Percentiles rank a stretch among this genome's conserved stretches.
phyloP scores from a whole-genome alignment of 441 rosid genomes.

The Arabidopsis hybrid region DNA sequence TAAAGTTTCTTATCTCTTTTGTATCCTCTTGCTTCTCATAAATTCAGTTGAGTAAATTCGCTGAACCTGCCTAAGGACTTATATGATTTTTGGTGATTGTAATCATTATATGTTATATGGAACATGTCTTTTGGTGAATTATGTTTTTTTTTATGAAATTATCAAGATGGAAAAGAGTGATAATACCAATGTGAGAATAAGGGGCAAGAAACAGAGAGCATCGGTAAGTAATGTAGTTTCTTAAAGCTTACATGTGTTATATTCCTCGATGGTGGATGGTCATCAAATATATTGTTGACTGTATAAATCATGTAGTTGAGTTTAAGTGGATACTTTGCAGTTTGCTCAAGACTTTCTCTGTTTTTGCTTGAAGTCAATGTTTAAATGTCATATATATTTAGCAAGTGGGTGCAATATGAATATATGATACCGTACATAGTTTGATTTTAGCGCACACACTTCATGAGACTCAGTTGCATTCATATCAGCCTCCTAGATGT shows the following conservation, averaged over 20 bases:
- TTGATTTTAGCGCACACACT: not conserved
- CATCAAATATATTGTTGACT: slow-evolving; percentile 5
- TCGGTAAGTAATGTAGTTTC: slow-evolving; percentile 48
- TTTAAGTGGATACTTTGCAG: not conserved
- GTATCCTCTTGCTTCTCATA: too few relatives aligned
- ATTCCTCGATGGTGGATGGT: slow-evolving; percentile 4
- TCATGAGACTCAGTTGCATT: not conserved
- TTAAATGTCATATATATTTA: slow-evolving; percentile 1
- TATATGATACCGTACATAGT: slow-evolving; percentile 1
- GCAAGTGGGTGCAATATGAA: not conserved
- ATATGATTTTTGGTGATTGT: too few relatives aligned
- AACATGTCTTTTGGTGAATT: too few relatives aligned
- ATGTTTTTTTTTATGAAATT: slow-evolving; percentile 52
- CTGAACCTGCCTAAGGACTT: too few relatives aligned
- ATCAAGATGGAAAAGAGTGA: slow-evolving; percentile 77
- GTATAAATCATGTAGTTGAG: slow-evolving; percentile 13
- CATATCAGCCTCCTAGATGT: slow-evolving; percentile 7
- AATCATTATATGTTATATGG: too few relatives aligned
- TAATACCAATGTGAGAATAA: slow-evolving; percentile 47
- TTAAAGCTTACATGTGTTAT: not conserved
- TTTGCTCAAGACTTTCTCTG: slow-evolving; percentile 7
- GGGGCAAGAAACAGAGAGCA: slow-evolving; percentile 56
- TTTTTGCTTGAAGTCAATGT: slow-evolving; percentile 19
- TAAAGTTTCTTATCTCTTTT: too few relatives aligned
- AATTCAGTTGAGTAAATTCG: too few relatives aligned